phyloP scores from a whole-genome alignment of 2,329 filamentous ascomycete species.

The Fusarium cyanostomum region DNA sequence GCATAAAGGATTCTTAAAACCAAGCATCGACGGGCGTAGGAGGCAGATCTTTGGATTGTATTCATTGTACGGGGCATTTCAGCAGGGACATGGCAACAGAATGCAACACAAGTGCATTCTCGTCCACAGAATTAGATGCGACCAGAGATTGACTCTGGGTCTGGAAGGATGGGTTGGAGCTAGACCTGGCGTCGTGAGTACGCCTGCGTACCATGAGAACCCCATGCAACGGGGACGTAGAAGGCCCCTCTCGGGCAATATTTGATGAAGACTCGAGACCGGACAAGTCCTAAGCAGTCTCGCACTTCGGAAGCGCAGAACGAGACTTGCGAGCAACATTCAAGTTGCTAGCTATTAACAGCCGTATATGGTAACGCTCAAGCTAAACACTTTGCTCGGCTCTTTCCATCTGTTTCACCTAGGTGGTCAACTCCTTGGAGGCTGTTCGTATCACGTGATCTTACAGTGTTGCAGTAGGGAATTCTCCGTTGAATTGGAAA shows the following conservation, averaged over 20 bases:
- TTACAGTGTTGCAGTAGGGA: background rate
- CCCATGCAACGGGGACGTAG: conserved; percentile 23
- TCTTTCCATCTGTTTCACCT: background rate
- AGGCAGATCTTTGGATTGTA: conserved; percentile 1
- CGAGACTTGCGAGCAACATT: background rate
- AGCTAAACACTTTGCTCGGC: conserved; percentile 8
- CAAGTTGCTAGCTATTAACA: background rate
- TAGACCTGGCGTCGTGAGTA: conserved; percentile 3
- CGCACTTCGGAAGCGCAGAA: background rate
- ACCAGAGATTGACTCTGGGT: background rate
- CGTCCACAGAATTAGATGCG: background rate
- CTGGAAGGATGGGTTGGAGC: background rate
- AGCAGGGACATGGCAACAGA: background rate
- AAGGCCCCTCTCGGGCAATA: conserved; percentile 1
- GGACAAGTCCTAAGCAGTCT: background rate
- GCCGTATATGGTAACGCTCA: background rate
- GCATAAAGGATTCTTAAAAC: conserved; percentile 15
- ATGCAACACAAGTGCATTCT: background rate
- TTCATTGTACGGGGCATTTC: conserved; percentile 8
- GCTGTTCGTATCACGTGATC: conserved; percentile 25
- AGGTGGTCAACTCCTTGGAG: background rate
- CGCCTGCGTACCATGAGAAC: conserved; percentile 1
- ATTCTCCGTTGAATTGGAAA: background rate
- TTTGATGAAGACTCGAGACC: conserved; percentile 1
- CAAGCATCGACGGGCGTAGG: conserved; percentile 38